A percentile compares a stretch with the other conserved stretches of the same genome.
phyloP scores from a whole-genome alignment of 225 moss, liverwort and hornwort genomes.

The Polytrichum formosum region DNA sequence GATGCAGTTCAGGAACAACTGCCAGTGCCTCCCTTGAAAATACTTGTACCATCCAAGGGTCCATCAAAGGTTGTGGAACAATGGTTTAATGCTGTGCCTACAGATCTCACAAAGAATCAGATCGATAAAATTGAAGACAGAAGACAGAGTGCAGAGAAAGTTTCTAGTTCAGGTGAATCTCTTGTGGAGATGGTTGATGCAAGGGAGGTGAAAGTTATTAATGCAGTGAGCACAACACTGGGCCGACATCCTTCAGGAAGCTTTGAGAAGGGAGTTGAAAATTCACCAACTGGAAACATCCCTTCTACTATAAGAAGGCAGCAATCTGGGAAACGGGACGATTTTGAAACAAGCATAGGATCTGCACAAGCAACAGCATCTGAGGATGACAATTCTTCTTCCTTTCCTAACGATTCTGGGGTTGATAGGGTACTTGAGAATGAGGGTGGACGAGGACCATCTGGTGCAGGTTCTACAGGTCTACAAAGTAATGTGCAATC shows the following conservation, averaged over 20 bases:
- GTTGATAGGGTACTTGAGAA: slow-evolving; percentile 57
- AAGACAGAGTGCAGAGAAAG: slow-evolving; percentile 35
- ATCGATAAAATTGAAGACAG: slow-evolving; percentile 50
- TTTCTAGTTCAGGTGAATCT: slow-evolving; percentile 30
- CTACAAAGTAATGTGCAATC: slow-evolving; percentile 47
- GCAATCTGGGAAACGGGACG: slow-evolving; percentile 36
- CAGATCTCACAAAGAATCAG: slow-evolving; percentile 34
- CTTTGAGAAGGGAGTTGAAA: slow-evolving; percentile 45
- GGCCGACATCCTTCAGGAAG: slow-evolving; percentile 51
- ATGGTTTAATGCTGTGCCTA: slow-evolving; percentile 63
- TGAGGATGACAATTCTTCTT: slow-evolving; percentile 22
- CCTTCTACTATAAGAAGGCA: slow-evolving; percentile 34
- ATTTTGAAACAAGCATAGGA: slow-evolving; percentile 31
- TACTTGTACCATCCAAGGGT: slow-evolving; percentile 62
- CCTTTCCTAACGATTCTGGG: slow-evolving; percentile 39
- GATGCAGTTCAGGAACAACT: slow-evolving; percentile 29
- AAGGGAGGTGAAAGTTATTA: slow-evolving; percentile 24
- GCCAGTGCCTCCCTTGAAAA: slow-evolving; percentile 60
- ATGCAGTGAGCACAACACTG: slow-evolving; percentile 26
- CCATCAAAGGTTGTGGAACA: slow-evolving; percentile 73
- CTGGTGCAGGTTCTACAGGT: slow-evolving; percentile 35
- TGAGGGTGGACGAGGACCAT: slow-evolving; percentile 57
- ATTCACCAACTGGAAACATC: slow-evolving; percentile 23
- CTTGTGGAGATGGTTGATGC: slow-evolving; percentile 29
- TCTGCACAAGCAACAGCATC: slow-evolving; percentile 19